phyloP scores from a whole-genome alignment of 306 rosid genomes.

The Medicago arabica region DNA sequence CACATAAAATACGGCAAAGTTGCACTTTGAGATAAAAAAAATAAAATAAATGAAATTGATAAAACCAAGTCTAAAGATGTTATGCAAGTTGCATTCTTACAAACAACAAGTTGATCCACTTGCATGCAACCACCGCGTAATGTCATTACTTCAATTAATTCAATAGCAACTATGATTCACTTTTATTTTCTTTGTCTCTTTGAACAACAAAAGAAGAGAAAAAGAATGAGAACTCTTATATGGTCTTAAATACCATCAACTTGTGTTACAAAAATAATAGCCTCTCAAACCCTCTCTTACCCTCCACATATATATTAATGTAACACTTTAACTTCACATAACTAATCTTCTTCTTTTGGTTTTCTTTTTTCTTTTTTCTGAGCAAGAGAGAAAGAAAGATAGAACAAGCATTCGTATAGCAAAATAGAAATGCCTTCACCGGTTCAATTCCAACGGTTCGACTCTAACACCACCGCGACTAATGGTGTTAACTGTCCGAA shows the following conservation, averaged over 20 bases:
- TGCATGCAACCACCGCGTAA: constrained; percentile 63
- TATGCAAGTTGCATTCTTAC: constrained; percentile 66
- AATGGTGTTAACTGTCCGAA: constrained; percentile 49
- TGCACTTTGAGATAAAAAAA: constrained; percentile 48
- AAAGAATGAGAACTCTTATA: neutral
- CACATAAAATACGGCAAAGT: constrained; percentile 39
- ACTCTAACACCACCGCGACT: constrained; percentile 42
- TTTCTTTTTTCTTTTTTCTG: too few relatives aligned
- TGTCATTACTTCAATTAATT: constrained; percentile 54
- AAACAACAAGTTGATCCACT: constrained; percentile 75
- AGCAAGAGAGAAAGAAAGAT: neutral
- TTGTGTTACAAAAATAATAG: constrained; percentile 35
- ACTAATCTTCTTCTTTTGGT: constrained; percentile 10
- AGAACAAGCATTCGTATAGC: too few relatives aligned
- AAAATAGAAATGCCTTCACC: constrained; percentile 56
- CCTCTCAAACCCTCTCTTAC: constrained; percentile 31
- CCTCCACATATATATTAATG: constrained; percentile 9
- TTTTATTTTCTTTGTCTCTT: constrained; percentile 3
- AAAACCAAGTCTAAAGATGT: constrained; percentile 57
- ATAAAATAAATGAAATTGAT: constrained; percentile 7
- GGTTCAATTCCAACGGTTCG: constrained; percentile 68
- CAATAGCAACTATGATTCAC: constrained; percentile 21
- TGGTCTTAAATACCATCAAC: constrained; percentile 3
- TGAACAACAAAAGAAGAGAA: constrained; percentile 13
- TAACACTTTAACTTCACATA: constrained; percentile 9